Evolutionary conservation across 2,329 filamentous ascomycete genomes (phyloP).

Genomic region (Hymenoscyphus scutula): DNA sequence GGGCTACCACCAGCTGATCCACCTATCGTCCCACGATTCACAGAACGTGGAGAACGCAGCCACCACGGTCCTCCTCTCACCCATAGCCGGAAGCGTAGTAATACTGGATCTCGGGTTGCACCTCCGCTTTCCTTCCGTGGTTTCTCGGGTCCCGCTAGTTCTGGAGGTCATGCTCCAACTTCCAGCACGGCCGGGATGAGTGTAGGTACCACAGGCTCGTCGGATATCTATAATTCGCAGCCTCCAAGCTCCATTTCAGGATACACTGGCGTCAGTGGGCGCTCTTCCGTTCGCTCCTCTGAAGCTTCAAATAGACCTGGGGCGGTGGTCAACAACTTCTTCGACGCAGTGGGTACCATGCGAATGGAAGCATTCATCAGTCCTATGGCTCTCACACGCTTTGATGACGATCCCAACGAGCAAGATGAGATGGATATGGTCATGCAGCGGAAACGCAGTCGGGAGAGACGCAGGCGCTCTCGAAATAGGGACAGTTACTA

Average conservation of each 20-base stretch:
- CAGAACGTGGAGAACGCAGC: conserved; percentile 48
- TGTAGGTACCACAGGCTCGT: conserved; percentile 56
- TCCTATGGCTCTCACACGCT: conserved; percentile 45
- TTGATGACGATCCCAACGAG: conserved; percentile 35
- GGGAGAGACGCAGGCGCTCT: conserved; percentile 30
- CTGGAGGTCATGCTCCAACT: conserved; percentile 37
- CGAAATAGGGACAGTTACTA: conserved; percentile 35
- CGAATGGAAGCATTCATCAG: conserved; percentile 97
- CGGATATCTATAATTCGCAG: conserved; percentile 59
- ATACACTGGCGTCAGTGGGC: conserved; percentile 43
- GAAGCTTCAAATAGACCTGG: conserved; percentile 33
- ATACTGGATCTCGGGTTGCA: conserved; percentile 73
- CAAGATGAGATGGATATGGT: conserved; percentile 35
- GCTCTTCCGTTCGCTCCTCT: conserved; percentile 34
- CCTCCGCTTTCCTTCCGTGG: conserved; percentile 74
- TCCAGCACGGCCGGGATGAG: conserved; percentile 59
- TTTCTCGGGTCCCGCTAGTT: conserved; percentile 50
- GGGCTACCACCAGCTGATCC: conserved; percentile 58
- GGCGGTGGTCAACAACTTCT: conserved; percentile 53
- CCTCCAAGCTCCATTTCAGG: conserved; percentile 41
- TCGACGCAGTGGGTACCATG: conserved; percentile 85
- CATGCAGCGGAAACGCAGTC: conserved; percentile 29
- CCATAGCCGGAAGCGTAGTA: conserved; percentile 85
- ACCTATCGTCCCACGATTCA: conserved; percentile 69
- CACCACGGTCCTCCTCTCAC: conserved; percentile 34